Conservation (phyloP, 2,329 filamentous ascomycete genomes). For the Ophiocordyceps camponoti-rufipedis region DNA sequence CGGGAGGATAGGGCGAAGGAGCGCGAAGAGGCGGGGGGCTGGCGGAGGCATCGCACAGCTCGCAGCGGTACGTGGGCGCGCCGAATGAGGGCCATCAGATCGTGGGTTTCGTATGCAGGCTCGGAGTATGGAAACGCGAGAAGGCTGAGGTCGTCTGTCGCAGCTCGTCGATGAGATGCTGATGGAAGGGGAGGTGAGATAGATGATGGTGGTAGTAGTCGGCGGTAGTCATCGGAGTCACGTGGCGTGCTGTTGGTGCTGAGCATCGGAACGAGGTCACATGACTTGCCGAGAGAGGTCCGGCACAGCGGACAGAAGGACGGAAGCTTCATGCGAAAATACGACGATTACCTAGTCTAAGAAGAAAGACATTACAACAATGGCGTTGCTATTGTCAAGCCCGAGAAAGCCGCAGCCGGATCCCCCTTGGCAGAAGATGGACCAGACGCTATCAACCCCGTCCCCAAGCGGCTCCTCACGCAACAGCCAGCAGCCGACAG, state of each 20-base stretch:
- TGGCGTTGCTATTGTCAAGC: no score
- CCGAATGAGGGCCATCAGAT: constrained; percentile 17
- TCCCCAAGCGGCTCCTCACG: neutral
- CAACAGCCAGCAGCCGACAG: neutral
- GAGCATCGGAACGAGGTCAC: neutral
- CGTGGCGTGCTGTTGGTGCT: neutral
- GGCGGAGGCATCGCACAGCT: constrained; percentile 18
- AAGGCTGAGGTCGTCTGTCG: neutral
- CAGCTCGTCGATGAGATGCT: neutral
- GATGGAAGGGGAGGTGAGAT: neutral
- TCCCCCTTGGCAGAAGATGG: no score
- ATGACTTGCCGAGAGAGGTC: neutral
- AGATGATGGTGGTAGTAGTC: neutral
- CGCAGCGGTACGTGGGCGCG: constrained; percentile 17
- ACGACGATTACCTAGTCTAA: no score
- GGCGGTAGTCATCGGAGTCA: neutral
- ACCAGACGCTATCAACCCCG: neutral
- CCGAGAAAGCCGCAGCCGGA: no score
- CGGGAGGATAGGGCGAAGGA: constrained; percentile 26
- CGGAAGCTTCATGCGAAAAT: no score
- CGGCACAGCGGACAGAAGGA: neutral
- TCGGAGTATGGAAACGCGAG: constrained; percentile 9
- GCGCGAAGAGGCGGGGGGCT: constrained; percentile 13
- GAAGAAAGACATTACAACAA: no score
- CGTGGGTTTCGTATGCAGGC: constrained; percentile 6